Evolutionary conservation across 148 eudicot genomes (phyloP), one percentile per base, ranked within the genome.

Genomic region (Mesembryanthemum crystallinum): DNA sequence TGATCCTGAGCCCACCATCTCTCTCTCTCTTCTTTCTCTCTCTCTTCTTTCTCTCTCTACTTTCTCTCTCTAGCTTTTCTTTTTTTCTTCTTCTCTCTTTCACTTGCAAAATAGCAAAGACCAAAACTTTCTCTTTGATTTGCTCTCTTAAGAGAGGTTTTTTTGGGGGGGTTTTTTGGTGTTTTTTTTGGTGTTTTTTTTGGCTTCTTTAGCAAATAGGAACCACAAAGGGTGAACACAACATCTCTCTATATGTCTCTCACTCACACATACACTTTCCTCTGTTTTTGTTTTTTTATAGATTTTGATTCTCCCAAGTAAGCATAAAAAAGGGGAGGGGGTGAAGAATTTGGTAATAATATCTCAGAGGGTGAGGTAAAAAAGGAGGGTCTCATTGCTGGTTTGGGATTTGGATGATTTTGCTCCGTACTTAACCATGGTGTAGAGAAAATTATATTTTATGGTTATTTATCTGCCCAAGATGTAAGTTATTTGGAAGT

Each of bases 1-100:
- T n/a, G 79, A 76, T 82, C 85, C 88, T 86, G 98, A 84, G 84
- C 93, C 96, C 89, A 86, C 96, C 96, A 91, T 91, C 72, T 77
- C 79, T 77, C 32, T 76, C 77, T 83, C 71, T 81, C 74, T 83
- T 74, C 35, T 58, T 67, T 81, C 73, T 73, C 70, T 71, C 69
- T 51, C 75, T 62, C n/a, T n/a, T n/a, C n/a, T n/a, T n/a, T n/a
- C n/a, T 81, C 74, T 83, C 76, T 77, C 83, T 69, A 52, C 35
- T 58, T 67, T 81, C 73, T 73, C 70, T 71, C 69, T 51, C 75
- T 62, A 67, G 15, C 20, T n/a, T 30, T 24, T 43, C 47, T 11
- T 51, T 24, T 42, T 3, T 67, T 23, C 11, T 45, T 8, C 49
- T 45, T 24, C 32, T 24, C 27, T 21, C 9, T 21, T 23, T 21